phyloP scores from a whole-genome alignment of 306 rosid species.

The Hippophae rhamnoides region DNA sequence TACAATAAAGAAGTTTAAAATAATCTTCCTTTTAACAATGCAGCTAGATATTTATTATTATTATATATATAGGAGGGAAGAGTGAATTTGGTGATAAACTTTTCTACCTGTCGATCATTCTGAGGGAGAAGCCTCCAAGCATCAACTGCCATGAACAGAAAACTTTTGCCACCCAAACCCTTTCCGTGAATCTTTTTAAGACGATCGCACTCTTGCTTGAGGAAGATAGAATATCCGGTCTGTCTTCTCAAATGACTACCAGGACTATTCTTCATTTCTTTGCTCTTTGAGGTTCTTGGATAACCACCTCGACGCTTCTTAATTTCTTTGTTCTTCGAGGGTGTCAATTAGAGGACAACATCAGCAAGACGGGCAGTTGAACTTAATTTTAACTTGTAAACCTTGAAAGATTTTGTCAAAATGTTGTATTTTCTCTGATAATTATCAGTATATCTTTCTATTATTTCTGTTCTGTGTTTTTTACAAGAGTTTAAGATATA shows the following conservation, averaged over 20 bases:
- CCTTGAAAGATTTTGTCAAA: no score
- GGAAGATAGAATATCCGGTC: constrained; percentile 24
- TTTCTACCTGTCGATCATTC: constrained; percentile 16
- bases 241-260: constrained; percentile 4
- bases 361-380: no score
- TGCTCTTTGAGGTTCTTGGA: neutral
- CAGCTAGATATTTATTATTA: no score
- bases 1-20: no score
- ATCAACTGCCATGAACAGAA: constrained; percentile 11
- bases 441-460: no score
- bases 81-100: neutral
- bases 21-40: no score
- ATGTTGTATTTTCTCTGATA: no score
- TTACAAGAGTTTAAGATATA: no score
- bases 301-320: no score
- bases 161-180: constrained; percentile 5
- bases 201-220: constrained; percentile 23
- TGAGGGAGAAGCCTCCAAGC: constrained; percentile 24
- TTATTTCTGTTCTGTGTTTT: no score
- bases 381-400: no score
- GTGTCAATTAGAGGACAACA: neutral
- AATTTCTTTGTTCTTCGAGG: neutral
- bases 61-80: no score
- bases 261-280: constrained; percentile 4
- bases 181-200: constrained; percentile 1